Base-by-base conservation (phyloP, 805 yeast species). In the Lipomyces chichibuensis region DNA sequence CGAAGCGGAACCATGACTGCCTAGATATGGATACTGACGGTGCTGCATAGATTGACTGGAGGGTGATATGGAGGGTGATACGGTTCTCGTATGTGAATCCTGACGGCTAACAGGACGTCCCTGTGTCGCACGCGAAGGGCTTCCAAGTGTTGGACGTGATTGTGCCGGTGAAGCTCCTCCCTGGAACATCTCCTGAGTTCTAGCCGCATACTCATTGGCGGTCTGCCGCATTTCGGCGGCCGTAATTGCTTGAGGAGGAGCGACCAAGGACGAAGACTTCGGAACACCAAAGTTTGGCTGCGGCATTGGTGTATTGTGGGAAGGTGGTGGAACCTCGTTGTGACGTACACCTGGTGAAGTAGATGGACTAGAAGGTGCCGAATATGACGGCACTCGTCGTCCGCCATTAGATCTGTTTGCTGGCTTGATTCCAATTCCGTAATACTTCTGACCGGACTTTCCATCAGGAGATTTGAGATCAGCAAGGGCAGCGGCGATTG, bases 401-500 rank as follows among this genome's bases (percentile, higher is more conserved):
- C 62, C 61, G 5, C 37, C 55, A 5, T 20, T 43, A 1, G 39
- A 14, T 25, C 14, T 27, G 32, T 25, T 39, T 49, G 29, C 29
- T 20, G 53, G 46, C 33, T 35, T 55, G 20, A 37, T 46, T 20
- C 60, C 65, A 4, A 67, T 51, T 14, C 66, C 66, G 27, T 63
- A 49, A 35, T 37, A 58, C 63, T 60, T 64, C 33, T 33, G 71
- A 53, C n/a, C 60, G 39, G 62, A 35, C 4, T 17, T 33, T 11
- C 14, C 11, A 9, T 9, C 54, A 25, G 64, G 62, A 55, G 59
- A 60, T 72, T 78, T 79, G 57, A 80, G 73, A 14, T 81, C 82
- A 65, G 83, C 84, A 62, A 86, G 75, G 1, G 87, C 87, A 2
- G 86, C 84, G 43, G 85, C 82, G 56, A 86, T 75, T 8, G 88